Base-by-base conservation (phyloP, 345 rosid genomes). In the Passiflora organensis region DNA sequence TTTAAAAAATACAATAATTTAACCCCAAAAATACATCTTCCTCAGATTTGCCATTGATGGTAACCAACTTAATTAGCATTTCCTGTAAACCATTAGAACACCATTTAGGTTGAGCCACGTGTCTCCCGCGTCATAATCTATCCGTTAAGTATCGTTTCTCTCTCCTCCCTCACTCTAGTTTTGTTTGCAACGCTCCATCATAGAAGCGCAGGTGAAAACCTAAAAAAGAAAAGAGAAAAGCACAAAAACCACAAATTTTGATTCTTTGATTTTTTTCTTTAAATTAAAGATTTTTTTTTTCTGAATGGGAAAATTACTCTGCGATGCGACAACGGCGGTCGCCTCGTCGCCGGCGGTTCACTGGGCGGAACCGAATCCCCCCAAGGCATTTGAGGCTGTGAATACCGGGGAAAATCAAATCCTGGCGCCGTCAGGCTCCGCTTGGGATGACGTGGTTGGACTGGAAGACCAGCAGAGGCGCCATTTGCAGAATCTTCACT, bases 381-480 rank as follows among this genome's bases (percentile, higher is more conserved):
- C 67, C 42, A 53, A 64, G 55, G 43, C 79, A 19, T 45, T 62
- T n/a, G 80, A 73, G 32, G 71, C 85, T 8, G 84, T 80, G 1
- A 89, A 78, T 42, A 76, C 73, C n/a, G 80, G 58, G 6, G 91
- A 78, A 3, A 28, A 8, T 8, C 34, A 28, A 8, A 28, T 28
- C 63, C 80, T 78, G 52, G 20, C 15, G n/a, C 48, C 65, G 13
- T 10, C 32, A 46, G 48, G 63, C 1, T 23, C 75, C 10, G 49
- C 81, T 13, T 94, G 99, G 99, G 89, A 85, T 10, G 85, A 82
- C 18, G 97, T 94, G 52, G 58, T 57, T 32, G 99, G 99, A 5
- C 67, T 94, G 0, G 99, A 89, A 76, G 99, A 89, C 53, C 96
- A 80, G 61, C 97, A 87, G 56, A 75, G 95, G 60, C 83, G 88